A percentile compares a stretch with the other conserved stretches of the same genome.
Evolutionary conservation across 495 filamentous ascomycete species (phyloP).

Genomic region (Talaromyces stipitatus): DNA sequence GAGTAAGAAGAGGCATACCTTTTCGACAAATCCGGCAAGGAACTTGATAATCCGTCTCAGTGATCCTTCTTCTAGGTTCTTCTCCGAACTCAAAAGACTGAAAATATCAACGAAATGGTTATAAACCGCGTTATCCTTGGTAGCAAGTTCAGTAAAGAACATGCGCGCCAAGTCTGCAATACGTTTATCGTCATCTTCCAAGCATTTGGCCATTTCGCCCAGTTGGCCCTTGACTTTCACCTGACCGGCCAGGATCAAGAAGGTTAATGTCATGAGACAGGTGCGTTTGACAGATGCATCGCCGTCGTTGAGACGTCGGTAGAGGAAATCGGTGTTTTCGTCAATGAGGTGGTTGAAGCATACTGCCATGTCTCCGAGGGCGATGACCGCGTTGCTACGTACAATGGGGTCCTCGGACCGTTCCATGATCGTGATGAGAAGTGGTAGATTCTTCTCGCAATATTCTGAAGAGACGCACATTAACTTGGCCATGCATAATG

Average conservation of each 20-base stretch:
- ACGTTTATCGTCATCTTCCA: conserved; percentile 88
- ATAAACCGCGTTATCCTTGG: conserved; percentile 98
- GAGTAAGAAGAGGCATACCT: conserved; percentile 48
- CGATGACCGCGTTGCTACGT: conserved; percentile 91
- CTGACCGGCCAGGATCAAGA: conserved; percentile 93
- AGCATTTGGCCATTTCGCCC: conserved; percentile 97
- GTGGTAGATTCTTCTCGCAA: conserved; percentile 85
- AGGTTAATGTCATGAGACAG: conserved; percentile 97
- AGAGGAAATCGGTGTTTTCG: conserved; percentile 97
- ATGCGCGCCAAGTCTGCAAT: conserved; percentile 91
- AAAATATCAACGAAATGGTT: conserved; percentile 99
- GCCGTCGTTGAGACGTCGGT: conserved; percentile 80
- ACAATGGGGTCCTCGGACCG: conserved; percentile 83
- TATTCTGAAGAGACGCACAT: conserved; percentile 97
- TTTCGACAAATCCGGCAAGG: conserved; percentile 90
- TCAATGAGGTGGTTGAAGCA: conserved; percentile 99
- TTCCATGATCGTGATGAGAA: conserved; percentile 97
- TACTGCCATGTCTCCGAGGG: conserved; percentile 96
- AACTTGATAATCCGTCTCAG: conserved; percentile 86
- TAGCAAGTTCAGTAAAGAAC: conserved; percentile 97
- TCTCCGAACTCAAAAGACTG: conserved; percentile 76
- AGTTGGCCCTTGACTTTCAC: conserved; percentile 99
- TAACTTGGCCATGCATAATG: conserved; percentile 93
- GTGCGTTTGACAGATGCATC: conserved; percentile 91
- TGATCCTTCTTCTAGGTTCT: conserved; percentile 71